Conservation (phyloP, 306 rosid genomes). For the apple (Malus domestica) region DNA sequence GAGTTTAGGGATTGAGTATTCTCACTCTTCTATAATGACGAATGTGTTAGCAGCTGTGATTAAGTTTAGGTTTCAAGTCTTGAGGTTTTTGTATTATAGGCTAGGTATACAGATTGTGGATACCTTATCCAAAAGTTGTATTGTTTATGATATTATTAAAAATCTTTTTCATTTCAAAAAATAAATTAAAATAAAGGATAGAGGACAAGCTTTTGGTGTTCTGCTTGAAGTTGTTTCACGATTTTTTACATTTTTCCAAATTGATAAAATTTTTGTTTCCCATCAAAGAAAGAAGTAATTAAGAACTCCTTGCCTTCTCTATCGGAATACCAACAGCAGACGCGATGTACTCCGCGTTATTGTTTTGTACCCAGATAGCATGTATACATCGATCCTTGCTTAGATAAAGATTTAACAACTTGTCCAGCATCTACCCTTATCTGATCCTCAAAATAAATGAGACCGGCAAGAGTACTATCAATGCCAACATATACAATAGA, state of each 20-base stretch:
- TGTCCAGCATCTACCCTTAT: conserved; percentile 75
- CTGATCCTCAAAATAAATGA: conserved; percentile 79
- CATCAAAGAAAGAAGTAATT: neutral
- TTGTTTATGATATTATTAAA: no score
- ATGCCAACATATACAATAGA: conserved; percentile 82
- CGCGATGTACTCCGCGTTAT: conserved; percentile 74
- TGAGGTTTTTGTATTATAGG: no score
- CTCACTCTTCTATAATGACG: no score
- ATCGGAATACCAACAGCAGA: conserved; percentile 78
- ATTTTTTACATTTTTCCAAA: no score
- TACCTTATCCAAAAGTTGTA: no score
- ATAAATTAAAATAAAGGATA: no score
- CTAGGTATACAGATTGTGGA: no score
- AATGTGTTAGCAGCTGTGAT: no score
- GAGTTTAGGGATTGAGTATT: no score
- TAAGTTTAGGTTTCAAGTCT: no score
- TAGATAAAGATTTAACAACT: conserved; percentile 55
- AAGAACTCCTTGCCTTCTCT: conserved; percentile 45
- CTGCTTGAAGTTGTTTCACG: neutral
- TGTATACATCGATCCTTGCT: conserved; percentile 62
- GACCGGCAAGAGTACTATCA: conserved; percentile 60
- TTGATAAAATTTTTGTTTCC: neutral
- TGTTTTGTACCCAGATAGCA: conserved; percentile 93
- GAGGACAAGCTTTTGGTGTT: neutral
- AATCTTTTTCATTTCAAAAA: no score